phyloP scores from a whole-genome alignment of 305 asterid species.

The Solanum hybrid region DNA sequence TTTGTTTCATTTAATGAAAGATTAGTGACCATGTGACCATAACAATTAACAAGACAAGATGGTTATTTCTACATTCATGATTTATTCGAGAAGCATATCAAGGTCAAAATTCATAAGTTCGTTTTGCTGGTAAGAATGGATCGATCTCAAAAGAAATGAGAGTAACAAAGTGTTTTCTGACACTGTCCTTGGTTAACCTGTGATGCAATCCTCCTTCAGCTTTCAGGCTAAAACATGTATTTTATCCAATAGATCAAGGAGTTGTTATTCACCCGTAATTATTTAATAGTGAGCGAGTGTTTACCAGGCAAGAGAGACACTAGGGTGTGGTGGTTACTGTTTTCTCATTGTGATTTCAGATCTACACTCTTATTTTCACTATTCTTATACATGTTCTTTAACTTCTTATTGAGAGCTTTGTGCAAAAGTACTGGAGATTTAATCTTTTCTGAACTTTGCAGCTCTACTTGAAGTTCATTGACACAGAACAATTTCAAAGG shows the following conservation, averaged over 20 bases:
- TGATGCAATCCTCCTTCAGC: background rate
- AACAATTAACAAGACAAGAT: background rate
- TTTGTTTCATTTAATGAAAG: background rate
- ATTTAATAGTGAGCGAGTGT: background rate
- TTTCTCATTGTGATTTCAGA: background rate
- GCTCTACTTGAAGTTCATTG: constrained; percentile 65
- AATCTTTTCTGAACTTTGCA: constrained; percentile 21
- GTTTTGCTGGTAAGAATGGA: background rate
- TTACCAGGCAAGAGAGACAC: background rate
- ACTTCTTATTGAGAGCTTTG: background rate
- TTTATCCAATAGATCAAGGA: background rate
- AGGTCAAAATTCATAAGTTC: background rate
- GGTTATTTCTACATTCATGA: background rate
- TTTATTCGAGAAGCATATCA: background rate
- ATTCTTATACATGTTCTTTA: background rate
- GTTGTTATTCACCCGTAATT: background rate
- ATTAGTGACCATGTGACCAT: background rate
- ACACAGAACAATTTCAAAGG: constrained; percentile 96
- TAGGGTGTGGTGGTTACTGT: background rate
- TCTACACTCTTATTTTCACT: background rate
- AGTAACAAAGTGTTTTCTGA: background rate
- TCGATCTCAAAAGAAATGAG: background rate
- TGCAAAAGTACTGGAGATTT: background rate
- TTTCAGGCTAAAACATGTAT: background rate
- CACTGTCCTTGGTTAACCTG: background rate